Percentiles rank a stretch among this genome's conserved stretches.
phyloP scores from a whole-genome alignment of 257 asterid species.

The Eucommia ulmoides region DNA sequence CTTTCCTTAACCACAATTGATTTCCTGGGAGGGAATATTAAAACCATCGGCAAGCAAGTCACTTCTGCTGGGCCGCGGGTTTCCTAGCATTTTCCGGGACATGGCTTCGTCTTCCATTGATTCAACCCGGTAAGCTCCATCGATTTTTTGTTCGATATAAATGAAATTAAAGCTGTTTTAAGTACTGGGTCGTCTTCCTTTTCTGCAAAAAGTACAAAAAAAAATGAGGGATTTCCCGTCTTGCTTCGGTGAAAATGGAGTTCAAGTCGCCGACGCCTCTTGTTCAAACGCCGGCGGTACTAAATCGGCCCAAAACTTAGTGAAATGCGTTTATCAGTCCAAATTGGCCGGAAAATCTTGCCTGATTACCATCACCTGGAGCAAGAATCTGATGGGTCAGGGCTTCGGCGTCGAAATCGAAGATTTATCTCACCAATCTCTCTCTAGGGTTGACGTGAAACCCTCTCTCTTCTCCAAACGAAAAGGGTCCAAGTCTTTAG shows the following conservation, averaged over 20 bases:
- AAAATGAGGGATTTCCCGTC: constrained; percentile 96
- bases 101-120: constrained; percentile 6
- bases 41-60: constrained; percentile 10
- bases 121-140: constrained; percentile 10
- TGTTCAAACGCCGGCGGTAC: constrained; percentile 38
- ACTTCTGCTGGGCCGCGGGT: not conserved
- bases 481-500: constrained; percentile 62
- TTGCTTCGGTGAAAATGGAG: constrained; percentile 92
- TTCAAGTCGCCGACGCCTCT: constrained; percentile 91
- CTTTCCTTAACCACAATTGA: constrained; percentile 23
- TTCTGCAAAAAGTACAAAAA: not conserved
- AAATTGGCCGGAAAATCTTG: constrained; percentile 64
- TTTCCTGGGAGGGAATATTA: constrained; percentile 31
- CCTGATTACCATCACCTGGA: constrained; percentile 49
- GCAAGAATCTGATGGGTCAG: constrained; percentile 88
- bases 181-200: constrained; percentile 13
- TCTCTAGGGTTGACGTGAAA: constrained; percentile 78
- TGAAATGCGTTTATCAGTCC: constrained; percentile 54
- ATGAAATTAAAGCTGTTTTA: constrained; percentile 5
- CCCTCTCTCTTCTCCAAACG: constrained; percentile 78
- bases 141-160: constrained; percentile 3
- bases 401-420: constrained; percentile 72
- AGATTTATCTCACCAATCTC: constrained; percentile 60
- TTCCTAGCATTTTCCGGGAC: constrained; percentile 1
- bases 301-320: constrained; percentile 63